Conservation (phyloP, 495 filamentous ascomycete species). For the Neurospora sp. region DNA sequence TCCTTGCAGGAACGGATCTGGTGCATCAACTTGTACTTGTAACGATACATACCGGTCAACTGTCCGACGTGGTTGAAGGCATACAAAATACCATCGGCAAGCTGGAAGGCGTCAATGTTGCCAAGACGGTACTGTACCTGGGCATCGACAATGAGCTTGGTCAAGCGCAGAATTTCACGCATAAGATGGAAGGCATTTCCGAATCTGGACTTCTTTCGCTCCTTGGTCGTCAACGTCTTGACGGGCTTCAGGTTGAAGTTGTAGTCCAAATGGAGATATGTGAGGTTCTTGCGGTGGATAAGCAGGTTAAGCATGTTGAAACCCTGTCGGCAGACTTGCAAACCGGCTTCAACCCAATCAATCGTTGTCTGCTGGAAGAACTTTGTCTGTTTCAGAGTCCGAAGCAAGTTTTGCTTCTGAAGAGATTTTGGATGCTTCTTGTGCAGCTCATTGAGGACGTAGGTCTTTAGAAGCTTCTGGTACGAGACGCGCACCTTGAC, state of each 20-base stretch:
- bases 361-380: constrained; percentile 99
- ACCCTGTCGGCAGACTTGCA: constrained; percentile 96
- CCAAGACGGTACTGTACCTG: constrained; percentile 97
- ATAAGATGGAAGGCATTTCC: constrained; percentile 99
- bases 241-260: constrained; percentile 99
- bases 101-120: constrained; percentile 98
- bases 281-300: constrained; percentile 97
- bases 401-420: constrained; percentile 86
- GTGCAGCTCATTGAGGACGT: constrained; percentile 92
- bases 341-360: constrained; percentile 97
- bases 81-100: constrained; percentile 96
- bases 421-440: constrained; percentile 90
- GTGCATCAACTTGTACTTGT: constrained; percentile 99
- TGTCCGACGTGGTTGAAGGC: constrained; percentile 99
- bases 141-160: constrained; percentile 96
- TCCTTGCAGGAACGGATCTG: constrained; percentile 99
- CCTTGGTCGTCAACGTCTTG: constrained; percentile 97
- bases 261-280: constrained; percentile 97
- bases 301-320: constrained; percentile 99
- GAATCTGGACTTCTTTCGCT: constrained; percentile 98
- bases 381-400: constrained; percentile 86
- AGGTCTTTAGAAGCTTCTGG: constrained; percentile 95
- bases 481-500: constrained; percentile 99
- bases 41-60: constrained; percentile 98
- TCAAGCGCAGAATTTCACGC: constrained; percentile 95